phyloP scores from a whole-genome alignment of 805 yeast genomes.

The Yamadazyma sp. region DNA sequence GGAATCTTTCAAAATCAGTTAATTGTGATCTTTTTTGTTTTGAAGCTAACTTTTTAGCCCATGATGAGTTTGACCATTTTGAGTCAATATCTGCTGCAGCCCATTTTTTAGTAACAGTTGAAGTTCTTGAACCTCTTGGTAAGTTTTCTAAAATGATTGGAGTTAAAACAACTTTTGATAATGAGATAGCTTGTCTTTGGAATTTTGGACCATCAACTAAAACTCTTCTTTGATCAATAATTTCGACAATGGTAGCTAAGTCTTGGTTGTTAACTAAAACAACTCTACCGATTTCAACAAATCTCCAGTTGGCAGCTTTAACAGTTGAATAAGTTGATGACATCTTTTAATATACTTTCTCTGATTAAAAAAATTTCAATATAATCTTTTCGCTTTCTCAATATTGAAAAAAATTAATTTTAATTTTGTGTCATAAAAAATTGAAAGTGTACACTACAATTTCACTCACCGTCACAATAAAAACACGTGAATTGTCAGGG shows the following conservation, averaged over 20 bases:
- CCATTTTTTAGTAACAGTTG: conserved; percentile 88
- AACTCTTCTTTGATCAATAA: conserved; percentile 98
- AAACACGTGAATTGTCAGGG: too few species aligned
- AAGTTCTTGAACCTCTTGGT: conserved; percentile 94
- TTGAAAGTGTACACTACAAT: too few species aligned
- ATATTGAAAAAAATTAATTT: too few species aligned
- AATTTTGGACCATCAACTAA: conserved; percentile 96
- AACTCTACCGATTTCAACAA: conserved; percentile 98
- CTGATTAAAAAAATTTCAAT: conserved; percentile 12
- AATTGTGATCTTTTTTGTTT: conserved; percentile 90
- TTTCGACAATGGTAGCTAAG: conserved; percentile 96
- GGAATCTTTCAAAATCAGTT: conserved; percentile 99
- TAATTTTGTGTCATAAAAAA: too few species aligned
- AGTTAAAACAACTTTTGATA: conserved; percentile 88
- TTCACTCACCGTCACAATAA: too few species aligned
- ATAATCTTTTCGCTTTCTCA: too few species aligned
- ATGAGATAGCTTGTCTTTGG: conserved; percentile 86
- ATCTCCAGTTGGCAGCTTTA: conserved; percentile 98
- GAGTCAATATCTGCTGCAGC: conserved; percentile 80
- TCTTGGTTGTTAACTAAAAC: conserved; percentile 83
- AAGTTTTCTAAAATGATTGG: conserved; percentile 80
- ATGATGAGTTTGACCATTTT: conserved; percentile 89
- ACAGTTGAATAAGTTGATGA: conserved; percentile 53
- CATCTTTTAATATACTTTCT: conserved; percentile 17
- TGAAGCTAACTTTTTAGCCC: conserved; percentile 98